Evolutionary conservation across 208 protist species (phyloP), one percentile per base, ranked within the genome.

Genomic region (Leishmania major): DNA sequence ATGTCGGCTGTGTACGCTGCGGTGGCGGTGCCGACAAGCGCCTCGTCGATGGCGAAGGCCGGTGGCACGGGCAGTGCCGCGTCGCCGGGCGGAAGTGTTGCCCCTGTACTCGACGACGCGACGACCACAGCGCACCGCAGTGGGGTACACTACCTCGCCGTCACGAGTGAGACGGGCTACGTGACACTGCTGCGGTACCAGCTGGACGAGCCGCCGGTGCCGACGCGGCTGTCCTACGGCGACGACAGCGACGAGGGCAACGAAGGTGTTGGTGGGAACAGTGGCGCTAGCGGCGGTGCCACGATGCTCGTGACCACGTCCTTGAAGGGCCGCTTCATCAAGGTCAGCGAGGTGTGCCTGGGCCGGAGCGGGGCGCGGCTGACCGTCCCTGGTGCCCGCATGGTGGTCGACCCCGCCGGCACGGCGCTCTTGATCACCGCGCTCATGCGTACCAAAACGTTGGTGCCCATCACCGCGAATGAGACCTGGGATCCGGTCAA

Each of bases 341-440:
- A 95, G 69, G 94, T 99, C 64, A 99, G 99, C 87, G 87, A 97
- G 75, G 97, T 99, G 72, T 98, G 94, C 35, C 99, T 99, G 71
- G 99, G 99, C 49, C 98, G 99, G 82, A 98, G 97, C 40, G 99
- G 99, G 31, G 98, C 96, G 77, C 91, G 99, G 19, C 91, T 99
- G 71, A 99, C 98, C 25, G 97, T 99, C 59, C 98, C 99, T 0
- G 96, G 96, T 0, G 93, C 99, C 67, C 98, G 97, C 75, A 83
- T 99, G n/a, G 97, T 95, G 0, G 93, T 95, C 17, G 99, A 99
- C 85, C 92, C 97, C n/a, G 89, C 94, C 77, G 98, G 99, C 22
- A 89, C 97, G 31, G 99, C 99, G 4, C 90, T 99, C 17, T 98
- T 99, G 88, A 96, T 99, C 57, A 97, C 98, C 2, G 89, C 95